These are phyloP conservation scores for Salix dunnii DNA, from an alignment of 345 rosid genomes.

Conservation along the genomic window DNA sequence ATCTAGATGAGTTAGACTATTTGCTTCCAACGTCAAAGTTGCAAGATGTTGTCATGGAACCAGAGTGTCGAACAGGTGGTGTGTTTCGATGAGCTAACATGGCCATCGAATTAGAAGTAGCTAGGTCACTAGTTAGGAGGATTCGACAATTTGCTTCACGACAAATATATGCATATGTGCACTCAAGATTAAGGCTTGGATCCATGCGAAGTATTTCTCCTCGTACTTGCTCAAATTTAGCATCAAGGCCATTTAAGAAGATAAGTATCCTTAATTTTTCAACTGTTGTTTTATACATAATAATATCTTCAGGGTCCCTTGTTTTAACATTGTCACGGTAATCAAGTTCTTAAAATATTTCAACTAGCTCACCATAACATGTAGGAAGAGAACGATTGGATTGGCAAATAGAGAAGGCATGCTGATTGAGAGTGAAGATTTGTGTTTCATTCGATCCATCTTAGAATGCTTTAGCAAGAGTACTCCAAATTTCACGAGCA, in stretches of 20 bases:
- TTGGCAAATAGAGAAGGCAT: not conserved
- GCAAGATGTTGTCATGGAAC: too few relatives aligned
- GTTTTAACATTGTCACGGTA: conserved; percentile 4
- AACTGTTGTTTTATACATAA: not conserved
- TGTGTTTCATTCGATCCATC: not conserved
- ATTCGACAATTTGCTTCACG: not conserved
- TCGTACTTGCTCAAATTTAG: too few relatives aligned
- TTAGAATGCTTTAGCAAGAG: too few relatives aligned
- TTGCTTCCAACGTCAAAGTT: not conserved
- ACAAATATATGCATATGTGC: not conserved
- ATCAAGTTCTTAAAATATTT: conserved; percentile 15
- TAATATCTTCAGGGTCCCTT: conserved; percentile 7
- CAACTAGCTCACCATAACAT: conserved; percentile 12
- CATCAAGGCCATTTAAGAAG: too few relatives aligned
- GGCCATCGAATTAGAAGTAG: not conserved
- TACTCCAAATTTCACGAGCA: too few relatives aligned
- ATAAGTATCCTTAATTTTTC: not conserved
- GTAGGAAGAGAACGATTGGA: not conserved
- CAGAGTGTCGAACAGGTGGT: too few relatives aligned
- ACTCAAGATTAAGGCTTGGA: too few relatives aligned
- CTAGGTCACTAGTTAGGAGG: not conserved
- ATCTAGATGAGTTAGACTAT: not conserved
- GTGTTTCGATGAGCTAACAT: not conserved
- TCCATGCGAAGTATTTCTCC: too few relatives aligned
- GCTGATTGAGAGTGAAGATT: not conserved